Evolutionary conservation across 768 basidiomycete genomes (phyloP).

Genomic region (Lepiota brunneoincarnata): DNA sequence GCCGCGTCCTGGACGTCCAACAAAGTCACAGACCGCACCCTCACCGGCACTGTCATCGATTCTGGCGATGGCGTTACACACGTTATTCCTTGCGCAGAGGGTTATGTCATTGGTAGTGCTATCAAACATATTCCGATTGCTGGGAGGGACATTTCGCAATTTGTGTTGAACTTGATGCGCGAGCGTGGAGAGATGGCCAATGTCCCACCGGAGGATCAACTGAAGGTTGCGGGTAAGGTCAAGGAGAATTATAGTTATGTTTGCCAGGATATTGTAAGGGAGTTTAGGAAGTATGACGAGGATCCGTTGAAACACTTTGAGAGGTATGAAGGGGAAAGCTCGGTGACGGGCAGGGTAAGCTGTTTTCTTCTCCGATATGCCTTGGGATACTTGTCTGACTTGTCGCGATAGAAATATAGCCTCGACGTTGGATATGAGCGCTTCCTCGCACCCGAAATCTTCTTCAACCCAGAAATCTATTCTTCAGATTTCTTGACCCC

Average conservation of each 20-base stretch:
- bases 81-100: conserved; percentile 94
- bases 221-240: conserved; percentile 87
- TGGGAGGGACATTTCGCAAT: conserved; percentile 94
- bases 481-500: conserved; percentile 98
- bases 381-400: not conserved
- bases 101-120: conserved; percentile 97
- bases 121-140: conserved; percentile 99
- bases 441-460: conserved; percentile 98
- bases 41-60: conserved; percentile 97
- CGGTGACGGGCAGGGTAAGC: conserved; percentile 81
- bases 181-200: conserved; percentile 88
- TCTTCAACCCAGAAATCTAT: conserved; percentile 99
- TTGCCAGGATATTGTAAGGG: conserved; percentile 98
- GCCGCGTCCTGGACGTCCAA: conserved; percentile 97
- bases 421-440: conserved; percentile 98
- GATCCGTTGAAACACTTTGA: conserved; percentile 96
- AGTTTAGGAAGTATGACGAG: conserved; percentile 96
- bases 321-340: conserved; percentile 90
- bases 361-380: conserved; percentile 19
- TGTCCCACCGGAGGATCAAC: conserved; percentile 95
- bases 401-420: conserved; percentile 72
- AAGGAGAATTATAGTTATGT: conserved; percentile 99
- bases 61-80: conserved; percentile 99
- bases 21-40: conserved; percentile 83
- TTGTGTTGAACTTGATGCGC: conserved; percentile 92